A percentile compares a stretch with the other conserved stretches of the same genome.
Conservation (phyloP, 1,284 basidiomycete genomes). For the Tylopilus orsonianus region DNA sequence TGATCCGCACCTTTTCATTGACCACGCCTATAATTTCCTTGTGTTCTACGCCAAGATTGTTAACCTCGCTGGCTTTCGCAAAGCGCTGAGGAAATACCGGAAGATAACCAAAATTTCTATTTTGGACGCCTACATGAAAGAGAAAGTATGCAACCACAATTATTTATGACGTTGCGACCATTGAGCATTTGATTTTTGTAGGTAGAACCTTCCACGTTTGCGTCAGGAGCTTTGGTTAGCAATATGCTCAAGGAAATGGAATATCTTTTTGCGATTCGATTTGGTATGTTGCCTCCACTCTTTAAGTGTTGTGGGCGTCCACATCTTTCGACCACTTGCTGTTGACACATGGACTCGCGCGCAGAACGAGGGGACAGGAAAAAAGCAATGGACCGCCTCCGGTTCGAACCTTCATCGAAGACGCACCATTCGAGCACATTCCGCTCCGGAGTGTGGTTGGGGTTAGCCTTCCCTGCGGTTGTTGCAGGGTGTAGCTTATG, state of each 20-base stretch:
- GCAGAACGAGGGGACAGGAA: conserved; percentile 86
- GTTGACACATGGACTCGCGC: not conserved
- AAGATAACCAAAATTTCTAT: conserved; percentile 74
- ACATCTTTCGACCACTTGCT: not conserved
- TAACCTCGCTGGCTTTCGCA: conserved; percentile 89
- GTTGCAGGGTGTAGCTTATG: conserved; percentile 69
- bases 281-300: conserved; percentile 51
- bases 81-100: conserved; percentile 92
- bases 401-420: conserved; percentile 52
- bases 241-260: conserved; percentile 75
- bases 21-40: not conserved
- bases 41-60: conserved; percentile 54
- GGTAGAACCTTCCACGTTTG: conserved; percentile 64
- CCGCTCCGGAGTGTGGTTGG: conserved; percentile 74
- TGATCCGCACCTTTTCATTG: not conserved
- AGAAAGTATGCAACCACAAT: conserved; percentile 49
- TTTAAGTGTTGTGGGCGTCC: not conserved
- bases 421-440: conserved; percentile 80
- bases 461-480: conserved; percentile 76
- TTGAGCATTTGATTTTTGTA: conserved; percentile 25
- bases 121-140: conserved; percentile 73
- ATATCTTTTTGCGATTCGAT: conserved; percentile 67
- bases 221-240: conserved; percentile 61
- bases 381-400: conserved; percentile 69
- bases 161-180: not conserved